Percentiles rank a stretch among this genome's conserved stretches.
Evolutionary conservation across 2,329 filamentous ascomycete species (phyloP).

Genomic region (Aaosphaeria arxii): DNA sequence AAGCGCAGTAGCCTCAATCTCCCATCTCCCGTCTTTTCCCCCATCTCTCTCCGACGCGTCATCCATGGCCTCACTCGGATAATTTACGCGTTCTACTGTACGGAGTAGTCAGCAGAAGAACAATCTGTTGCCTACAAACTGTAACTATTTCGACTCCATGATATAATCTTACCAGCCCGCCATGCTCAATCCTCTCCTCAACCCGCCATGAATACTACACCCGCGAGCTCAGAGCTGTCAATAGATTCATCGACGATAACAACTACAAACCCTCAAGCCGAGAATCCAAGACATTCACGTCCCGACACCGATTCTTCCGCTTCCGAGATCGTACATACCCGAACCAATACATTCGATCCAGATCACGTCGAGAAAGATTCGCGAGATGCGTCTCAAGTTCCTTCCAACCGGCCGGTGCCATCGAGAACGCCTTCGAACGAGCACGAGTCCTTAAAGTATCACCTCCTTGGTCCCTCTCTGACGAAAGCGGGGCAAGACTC

Average conservation of each 20-base stretch:
- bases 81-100: not conserved
- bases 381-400: too few species aligned
- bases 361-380: too few species aligned
- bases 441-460: slow-evolving; percentile 78
- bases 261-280: too few species aligned
- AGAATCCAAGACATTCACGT: too few species aligned
- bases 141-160: too few species aligned
- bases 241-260: not conserved
- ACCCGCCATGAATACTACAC: not conserved
- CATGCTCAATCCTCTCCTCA: not conserved
- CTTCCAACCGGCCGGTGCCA: slow-evolving; percentile 13
- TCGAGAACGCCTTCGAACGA: slow-evolving; percentile 23
- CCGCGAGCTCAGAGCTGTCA: not conserved
- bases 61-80: not conserved
- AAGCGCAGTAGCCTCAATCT: too few species aligned
- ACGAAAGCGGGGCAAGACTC: slow-evolving; percentile 91
- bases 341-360: too few species aligned
- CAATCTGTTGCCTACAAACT: not conserved
- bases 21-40: not conserved
- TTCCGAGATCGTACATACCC: too few species aligned
- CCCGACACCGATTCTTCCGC: too few species aligned
- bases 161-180: too few species aligned
- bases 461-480: slow-evolving; percentile 82
- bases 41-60: not conserved
- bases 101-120: not conserved